Conservation (phyloP, 1,284 basidiomycete species). For the Papiliotrema fonsecae region DNA sequence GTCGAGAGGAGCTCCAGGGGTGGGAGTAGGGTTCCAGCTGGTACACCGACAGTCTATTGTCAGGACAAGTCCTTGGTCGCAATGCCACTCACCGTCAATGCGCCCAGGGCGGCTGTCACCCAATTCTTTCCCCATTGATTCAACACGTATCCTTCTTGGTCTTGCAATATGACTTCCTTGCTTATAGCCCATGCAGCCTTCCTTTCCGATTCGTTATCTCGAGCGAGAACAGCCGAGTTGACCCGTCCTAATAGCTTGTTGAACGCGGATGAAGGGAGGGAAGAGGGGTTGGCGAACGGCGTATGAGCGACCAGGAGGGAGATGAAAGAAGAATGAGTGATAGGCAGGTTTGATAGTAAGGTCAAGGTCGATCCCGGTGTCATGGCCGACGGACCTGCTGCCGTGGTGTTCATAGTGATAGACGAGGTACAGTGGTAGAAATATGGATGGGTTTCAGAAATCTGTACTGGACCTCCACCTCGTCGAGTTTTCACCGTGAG, state of each 20-base stretch:
- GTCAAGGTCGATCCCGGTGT: conserved; percentile 10
- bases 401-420: neutral
- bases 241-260: conserved; percentile 36
- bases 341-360: conserved; percentile 26
- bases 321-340: conserved; percentile 24
- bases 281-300: conserved; percentile 30
- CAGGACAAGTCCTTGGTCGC: neutral
- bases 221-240: conserved; percentile 30
- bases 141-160: conserved; percentile 37
- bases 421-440: neutral
- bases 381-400: conserved; percentile 1
- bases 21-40: neutral
- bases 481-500: neutral
- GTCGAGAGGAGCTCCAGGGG: conserved; percentile 21
- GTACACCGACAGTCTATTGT: neutral
- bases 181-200: conserved; percentile 20
- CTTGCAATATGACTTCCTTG: conserved; percentile 25
- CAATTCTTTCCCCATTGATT: conserved; percentile 37
- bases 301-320: conserved; percentile 25
- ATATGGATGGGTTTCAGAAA: neutral
- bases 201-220: conserved; percentile 21
- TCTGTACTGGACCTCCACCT: neutral
- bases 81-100: conserved; percentile 20
- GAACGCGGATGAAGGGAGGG: conserved; percentile 16
- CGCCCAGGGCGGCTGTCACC: conserved; percentile 29